Base-by-base conservation (phyloP, 1,139 yeast species). In the Geotrichum cucujoidarum region DNA sequence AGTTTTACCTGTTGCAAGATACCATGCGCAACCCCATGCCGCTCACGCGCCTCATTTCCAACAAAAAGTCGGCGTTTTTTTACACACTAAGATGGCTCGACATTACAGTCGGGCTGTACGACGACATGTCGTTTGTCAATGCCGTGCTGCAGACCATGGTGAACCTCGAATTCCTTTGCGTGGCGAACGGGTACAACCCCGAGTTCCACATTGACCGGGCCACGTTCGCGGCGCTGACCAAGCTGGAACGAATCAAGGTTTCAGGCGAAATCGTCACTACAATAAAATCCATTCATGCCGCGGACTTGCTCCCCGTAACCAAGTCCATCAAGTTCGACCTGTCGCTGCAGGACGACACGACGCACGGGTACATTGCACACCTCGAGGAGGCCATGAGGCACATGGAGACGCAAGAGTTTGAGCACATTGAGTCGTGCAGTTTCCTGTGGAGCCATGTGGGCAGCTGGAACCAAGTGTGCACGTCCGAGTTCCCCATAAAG, bases 401-500 rank as follows among this genome's bases (percentile, higher is more conserved):
- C 20, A 42, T 42, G 45, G 18, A 34, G 5, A 20, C 14, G n/a
- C 14, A 17, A 8, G 27, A 21, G 27, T 41, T 41, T 25, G 33
- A 21, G 3, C 34, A 42, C 21, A 16, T 42, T 34, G 27, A 29
- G 14, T 42, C 45, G 21, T 35, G 45, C 27, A 42, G 45, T 21
- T 42, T 42, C 18, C 29, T 42, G 22, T 42, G 45, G 45, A 42
- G 40, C 29, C 45, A 42, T 30, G 34, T 42, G 22, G 40, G 40
- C 6, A 42, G 45, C 27, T 42, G 45, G 45, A 42, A 42, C 35
- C 40, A 35, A 14, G 34, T 42, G 2, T 42, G 27, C 27, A 42
- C 10, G 20, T 42, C 45, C 7, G 27, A 18, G 21, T 24, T 6
- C 27, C 27, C 45, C 1, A 40, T 35, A 21, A 42, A 42, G 20